These are phyloP conservation scores for Geotrichum phurueaensis DNA, from an alignment of 1,139 yeast species.

Conservation along the genomic window DNA sequence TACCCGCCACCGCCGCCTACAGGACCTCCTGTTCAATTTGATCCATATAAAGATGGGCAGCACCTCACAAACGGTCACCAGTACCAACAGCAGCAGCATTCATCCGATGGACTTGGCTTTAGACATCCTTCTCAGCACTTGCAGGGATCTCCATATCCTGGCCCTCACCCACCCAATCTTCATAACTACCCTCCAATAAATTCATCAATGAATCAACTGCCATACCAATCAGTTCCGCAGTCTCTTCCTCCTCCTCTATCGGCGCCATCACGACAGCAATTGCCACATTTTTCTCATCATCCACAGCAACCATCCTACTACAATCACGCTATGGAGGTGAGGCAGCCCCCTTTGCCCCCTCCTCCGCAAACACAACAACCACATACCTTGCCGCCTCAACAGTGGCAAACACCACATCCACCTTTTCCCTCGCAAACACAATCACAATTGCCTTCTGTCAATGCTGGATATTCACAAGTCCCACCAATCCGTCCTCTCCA, in stretches of 20 bases:
- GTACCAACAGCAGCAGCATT: background rate
- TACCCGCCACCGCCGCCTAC: constrained; percentile 3
- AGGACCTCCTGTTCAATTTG: background rate
- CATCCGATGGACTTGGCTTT: background rate
- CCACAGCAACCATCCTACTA: constrained; percentile 2
- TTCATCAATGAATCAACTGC: constrained; percentile 9
- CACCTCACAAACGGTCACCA: background rate
- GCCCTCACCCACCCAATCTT: background rate
- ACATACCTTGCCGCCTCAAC: background rate
- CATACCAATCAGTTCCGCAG: background rate
- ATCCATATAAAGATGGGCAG: background rate
- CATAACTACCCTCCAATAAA: background rate
- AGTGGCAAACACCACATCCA: background rate
- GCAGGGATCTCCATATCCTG: background rate
- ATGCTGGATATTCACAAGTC: background rate
- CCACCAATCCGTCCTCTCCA: background rate
- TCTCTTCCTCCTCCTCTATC: constrained; percentile 1
- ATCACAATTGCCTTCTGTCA: background rate
- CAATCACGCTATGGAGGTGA: background rate
- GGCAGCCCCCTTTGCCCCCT: background rate
- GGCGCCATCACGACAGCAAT: background rate
- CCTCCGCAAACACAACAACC: background rate
- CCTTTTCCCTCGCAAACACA: background rate
- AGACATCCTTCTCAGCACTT: constrained; percentile 1
- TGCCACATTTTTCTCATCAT: background rate